Base-by-base conservation (phyloP, 2,329 filamentous ascomycete species). In the Alternaria longipes region DNA sequence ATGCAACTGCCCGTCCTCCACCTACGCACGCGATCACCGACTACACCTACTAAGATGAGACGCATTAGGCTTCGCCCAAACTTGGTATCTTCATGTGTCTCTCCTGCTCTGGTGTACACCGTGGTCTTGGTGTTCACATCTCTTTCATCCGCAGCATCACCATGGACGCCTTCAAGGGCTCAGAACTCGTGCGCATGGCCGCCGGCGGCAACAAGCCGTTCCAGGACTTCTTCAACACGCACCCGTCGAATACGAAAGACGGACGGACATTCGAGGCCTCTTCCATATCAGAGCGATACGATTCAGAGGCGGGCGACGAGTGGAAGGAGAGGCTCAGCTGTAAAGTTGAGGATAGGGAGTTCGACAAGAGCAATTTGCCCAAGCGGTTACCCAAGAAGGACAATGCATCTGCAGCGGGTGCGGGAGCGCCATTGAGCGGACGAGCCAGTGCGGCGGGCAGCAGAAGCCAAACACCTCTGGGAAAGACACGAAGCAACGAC, bases 61-160 rank as follows among this genome's bases (percentile, higher is more conserved):
- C 59, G 12, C 38, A 61, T 26, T 68, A 89, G 87, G 88, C 89
- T 34, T 90, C 93, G 38, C 95, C 95, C 67, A 99, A 99, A 81
- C 97, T 99, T 78, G 94, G 94, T 76, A 92, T 97, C 80, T 99
- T 99, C 84, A 97, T 99, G 85, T 99, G 95, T 81, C 89, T 99
- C 54, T 92, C 91, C 66, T 99, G 95, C 84, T 94, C 94, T 34
- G 95, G 95, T 71, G 92, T 95, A 54, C 95, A 99, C 82, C 91
- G 95, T 65, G 93, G 93, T 3, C 88, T 99, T 30, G 95, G 95
- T 63, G 95, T 99, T 36, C 95, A 99, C 84, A 97, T 99, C 80
- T 97, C 93, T 78, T 99, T 99, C 82, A 94, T 99, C 66, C 91
- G 95, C 62, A 95, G 91, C 74, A 95, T 98, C 75, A 97, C 93